phyloP scores from a whole-genome alignment of 306 rosid genomes.

The Vicia faba region DNA sequence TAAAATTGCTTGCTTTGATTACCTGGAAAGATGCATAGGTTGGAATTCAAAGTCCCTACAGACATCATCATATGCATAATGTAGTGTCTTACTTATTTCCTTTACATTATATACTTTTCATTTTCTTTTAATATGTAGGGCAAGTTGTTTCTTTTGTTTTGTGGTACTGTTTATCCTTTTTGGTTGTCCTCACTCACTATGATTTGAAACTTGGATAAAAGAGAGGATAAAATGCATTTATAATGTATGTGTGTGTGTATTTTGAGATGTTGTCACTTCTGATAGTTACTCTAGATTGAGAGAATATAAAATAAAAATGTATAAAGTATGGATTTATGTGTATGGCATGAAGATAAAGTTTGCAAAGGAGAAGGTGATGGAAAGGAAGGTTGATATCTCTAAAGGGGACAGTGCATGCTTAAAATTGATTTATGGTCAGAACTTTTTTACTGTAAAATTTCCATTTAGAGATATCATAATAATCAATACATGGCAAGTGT shows the following conservation, averaged over 20 bases:
- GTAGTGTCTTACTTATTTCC: constrained; percentile 16
- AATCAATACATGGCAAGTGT: constrained; percentile 38
- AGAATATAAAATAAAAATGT: constrained; percentile 27
- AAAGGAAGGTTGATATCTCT: constrained; percentile 50
- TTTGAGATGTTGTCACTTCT: constrained; percentile 33
- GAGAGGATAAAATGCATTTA: constrained; percentile 14
- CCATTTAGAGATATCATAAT: constrained; percentile 36
- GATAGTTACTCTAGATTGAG: constrained; percentile 18
- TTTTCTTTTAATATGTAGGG: constrained; percentile 43
- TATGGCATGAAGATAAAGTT: constrained; percentile 40
- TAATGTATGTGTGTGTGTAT: constrained; percentile 20
- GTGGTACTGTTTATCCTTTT: constrained; percentile 30
- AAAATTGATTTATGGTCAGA: constrained; percentile 39
- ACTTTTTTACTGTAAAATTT: constrained; percentile 37
- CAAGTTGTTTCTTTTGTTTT: constrained; percentile 36
- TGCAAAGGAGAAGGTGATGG: constrained; percentile 43
- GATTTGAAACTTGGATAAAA: constrained; percentile 3
- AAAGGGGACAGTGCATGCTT: constrained; percentile 57
- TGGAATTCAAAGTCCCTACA: constrained; percentile 46
- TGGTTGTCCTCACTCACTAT: constrained; percentile 41
- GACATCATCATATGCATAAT: constrained; percentile 45
- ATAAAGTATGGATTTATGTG: constrained; percentile 31
- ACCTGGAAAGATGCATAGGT: constrained; percentile 50
- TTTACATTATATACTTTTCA: constrained; percentile 40
- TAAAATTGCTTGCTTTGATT: constrained; percentile 36